Percentiles rank a stretch among this genome's conserved stretches.
These are phyloP conservation scores for Acmispon strigosus DNA, from an alignment of 306 rosid genomes.

Conservation along the genomic window DNA sequence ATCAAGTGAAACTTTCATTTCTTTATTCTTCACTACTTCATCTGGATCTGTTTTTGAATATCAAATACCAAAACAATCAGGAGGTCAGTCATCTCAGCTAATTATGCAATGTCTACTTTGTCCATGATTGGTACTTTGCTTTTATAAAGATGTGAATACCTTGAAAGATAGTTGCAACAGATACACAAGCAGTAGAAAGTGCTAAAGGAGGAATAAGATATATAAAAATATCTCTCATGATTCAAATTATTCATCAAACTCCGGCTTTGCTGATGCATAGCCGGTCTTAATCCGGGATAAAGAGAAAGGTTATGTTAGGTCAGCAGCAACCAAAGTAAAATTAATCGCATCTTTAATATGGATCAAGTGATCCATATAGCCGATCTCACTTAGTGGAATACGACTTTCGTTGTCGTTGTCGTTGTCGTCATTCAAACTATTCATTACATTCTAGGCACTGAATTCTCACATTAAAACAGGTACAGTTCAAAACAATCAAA, in stretches of 20 bases:
- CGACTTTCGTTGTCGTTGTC: background rate
- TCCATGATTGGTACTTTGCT: background rate
- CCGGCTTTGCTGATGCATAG: too few species aligned
- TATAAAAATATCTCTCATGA: background rate
- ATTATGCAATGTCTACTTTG: background rate
- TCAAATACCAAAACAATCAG: conserved; percentile 47
- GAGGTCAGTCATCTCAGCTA: conserved; percentile 49
- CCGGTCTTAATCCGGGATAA: too few species aligned
- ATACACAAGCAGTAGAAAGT: background rate
- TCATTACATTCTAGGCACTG: conserved; percentile 6
- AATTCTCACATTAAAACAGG: conserved; percentile 39
- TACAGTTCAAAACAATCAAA: conserved; percentile 34
- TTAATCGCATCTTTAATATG: too few species aligned
- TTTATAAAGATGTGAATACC: background rate
- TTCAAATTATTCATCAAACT: too few species aligned
- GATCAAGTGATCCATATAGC: too few species aligned
- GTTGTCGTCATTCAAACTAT: background rate
- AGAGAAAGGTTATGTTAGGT: too few species aligned
- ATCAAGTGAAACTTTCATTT: conserved; percentile 41
- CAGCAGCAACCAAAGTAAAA: too few species aligned
- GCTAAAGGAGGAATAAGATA: background rate
- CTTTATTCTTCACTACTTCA: conserved; percentile 68
- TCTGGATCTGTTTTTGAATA: conserved; percentile 69
- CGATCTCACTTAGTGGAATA: too few species aligned
- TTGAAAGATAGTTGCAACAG: background rate